Percentiles rank a stretch among this genome's conserved stretches.
These are phyloP conservation scores for Gymnopilus dilepis DNA, from an alignment of 768 basidiomycete genomes.

Conservation along the genomic window DNA sequence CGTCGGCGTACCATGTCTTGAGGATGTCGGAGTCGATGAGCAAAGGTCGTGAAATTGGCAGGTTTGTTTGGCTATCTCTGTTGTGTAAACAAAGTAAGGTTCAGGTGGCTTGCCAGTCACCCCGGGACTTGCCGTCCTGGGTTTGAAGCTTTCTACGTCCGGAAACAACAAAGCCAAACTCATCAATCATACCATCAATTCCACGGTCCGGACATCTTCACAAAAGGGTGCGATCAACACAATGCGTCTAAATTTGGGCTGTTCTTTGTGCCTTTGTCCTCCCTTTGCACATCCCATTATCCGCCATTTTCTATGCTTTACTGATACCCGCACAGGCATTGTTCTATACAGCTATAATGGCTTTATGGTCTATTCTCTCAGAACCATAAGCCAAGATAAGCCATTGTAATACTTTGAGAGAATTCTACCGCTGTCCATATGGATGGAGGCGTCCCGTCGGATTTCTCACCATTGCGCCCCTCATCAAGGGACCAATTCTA, in stretches of 20 bases:
- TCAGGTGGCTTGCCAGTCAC: slow-evolving; percentile 55
- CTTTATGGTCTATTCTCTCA: slow-evolving; percentile 4
- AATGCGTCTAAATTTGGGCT: slow-evolving; percentile 24
- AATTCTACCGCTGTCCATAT: slow-evolving; percentile 8
- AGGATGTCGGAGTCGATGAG: slow-evolving; percentile 64
- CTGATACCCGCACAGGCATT: slow-evolving; percentile 11
- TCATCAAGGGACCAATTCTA: slow-evolving; percentile 17
- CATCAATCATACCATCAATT: slow-evolving; percentile 13
- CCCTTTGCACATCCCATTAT: slow-evolving; percentile 36
- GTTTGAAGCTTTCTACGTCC: neutral
- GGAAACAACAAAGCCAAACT: slow-evolving; percentile 10
- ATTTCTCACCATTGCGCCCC: slow-evolving; percentile 9
- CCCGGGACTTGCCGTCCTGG: slow-evolving; percentile 38
- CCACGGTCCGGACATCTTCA: slow-evolving; percentile 2
- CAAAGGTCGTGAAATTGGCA: slow-evolving; percentile 36
- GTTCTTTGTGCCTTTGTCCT: slow-evolving; percentile 39
- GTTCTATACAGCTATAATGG: slow-evolving; percentile 18
- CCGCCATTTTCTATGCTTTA: slow-evolving; percentile 7
- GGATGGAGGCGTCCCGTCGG: neutral
- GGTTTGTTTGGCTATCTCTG: slow-evolving; percentile 45
- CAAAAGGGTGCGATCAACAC: slow-evolving; percentile 15
- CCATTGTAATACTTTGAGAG: slow-evolving; percentile 14
- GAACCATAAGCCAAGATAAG: slow-evolving; percentile 3
- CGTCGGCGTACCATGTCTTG: slow-evolving; percentile 68
- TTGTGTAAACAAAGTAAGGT: slow-evolving; percentile 58